These are phyloP conservation scores for Volvox reticuliferus DNA, from an alignment of 139 green algal species.

Conservation along the genomic window DNA sequence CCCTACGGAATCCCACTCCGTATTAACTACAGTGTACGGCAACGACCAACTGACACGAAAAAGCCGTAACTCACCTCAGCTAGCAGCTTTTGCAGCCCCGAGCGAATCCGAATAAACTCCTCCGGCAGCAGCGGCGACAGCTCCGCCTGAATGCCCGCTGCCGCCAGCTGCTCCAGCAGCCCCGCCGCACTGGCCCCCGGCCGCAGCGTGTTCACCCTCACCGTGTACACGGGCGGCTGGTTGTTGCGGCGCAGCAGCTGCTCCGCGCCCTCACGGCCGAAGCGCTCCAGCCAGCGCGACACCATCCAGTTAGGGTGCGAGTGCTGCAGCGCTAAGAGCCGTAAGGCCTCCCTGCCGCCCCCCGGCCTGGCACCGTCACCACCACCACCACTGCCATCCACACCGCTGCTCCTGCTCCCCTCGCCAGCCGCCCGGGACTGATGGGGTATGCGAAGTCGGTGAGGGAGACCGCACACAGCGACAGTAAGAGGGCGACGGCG, in stretches of 20 bases:
- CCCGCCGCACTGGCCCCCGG: background rate
- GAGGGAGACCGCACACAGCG: background rate
- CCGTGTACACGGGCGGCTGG: constrained; percentile 51
- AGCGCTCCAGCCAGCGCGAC: constrained; percentile 73
- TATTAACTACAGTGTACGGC: too few species aligned
- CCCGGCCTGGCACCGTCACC: background rate
- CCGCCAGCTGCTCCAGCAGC: constrained; percentile 54
- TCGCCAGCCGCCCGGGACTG: background rate
- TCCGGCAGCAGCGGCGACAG: constrained; percentile 67
- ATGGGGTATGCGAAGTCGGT: background rate
- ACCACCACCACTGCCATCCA: too few species aligned
- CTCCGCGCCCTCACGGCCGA: constrained; percentile 61
- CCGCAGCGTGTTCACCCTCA: constrained; percentile 49
- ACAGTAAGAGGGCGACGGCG: too few species aligned
- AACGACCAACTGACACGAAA: too few species aligned
- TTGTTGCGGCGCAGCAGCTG: constrained; percentile 87
- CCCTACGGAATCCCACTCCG: too few species aligned
- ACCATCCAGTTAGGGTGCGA: constrained; percentile 90
- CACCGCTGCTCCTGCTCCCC: background rate
- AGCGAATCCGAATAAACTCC: constrained; percentile 79
- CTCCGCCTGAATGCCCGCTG: constrained; percentile 49
- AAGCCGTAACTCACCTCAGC: background rate
- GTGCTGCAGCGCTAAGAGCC: constrained; percentile 43
- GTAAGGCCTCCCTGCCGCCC: background rate
- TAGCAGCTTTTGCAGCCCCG: constrained; percentile 77